These are phyloP conservation scores for Pichia sp. DNA, from an alignment of 1,139 yeast genomes.

Conservation along the genomic window DNA sequence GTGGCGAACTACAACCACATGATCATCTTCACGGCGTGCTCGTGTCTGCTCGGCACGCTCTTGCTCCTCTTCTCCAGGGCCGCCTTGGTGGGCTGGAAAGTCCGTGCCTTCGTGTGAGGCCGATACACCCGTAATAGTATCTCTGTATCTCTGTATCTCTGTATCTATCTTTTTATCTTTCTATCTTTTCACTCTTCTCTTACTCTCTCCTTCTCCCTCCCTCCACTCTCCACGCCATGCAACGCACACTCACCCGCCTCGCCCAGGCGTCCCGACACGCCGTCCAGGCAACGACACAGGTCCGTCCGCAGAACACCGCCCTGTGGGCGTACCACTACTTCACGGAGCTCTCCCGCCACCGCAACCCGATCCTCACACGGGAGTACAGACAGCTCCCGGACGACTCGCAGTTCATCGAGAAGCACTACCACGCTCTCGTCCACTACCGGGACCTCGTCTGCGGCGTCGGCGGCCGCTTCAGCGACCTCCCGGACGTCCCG, in stretches of 20 bases:
- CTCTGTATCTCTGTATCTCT: too few species aligned
- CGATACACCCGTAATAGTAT: too few species aligned
- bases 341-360: conserved; percentile 9
- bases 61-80: conserved; percentile 30
- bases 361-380: conserved; percentile 15
- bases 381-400: conserved; percentile 41
- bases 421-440: conserved; percentile 34
- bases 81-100: conserved; percentile 30
- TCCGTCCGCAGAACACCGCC: conserved; percentile 17
- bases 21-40: conserved; percentile 31
- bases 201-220: neutral
- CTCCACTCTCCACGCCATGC: neutral
- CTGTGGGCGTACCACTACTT: conserved; percentile 20
- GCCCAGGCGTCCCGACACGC: conserved; percentile 14
- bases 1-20: conserved; percentile 28
- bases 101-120: conserved; percentile 14
- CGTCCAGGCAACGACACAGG: conserved; percentile 4
- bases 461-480: conserved; percentile 19
- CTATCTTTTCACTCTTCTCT: too few species aligned
- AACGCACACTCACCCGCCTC: neutral
- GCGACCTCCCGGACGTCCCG: conserved; percentile 18
- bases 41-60: conserved; percentile 26
- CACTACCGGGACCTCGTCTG: conserved; percentile 30
- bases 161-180: too few species aligned
- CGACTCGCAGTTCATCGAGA: conserved; percentile 40